Percentiles rank a stretch among this genome's conserved stretches.
phyloP scores from a whole-genome alignment of 1,284 basidiomycete genomes.

The Trichosporon faecale region DNA sequence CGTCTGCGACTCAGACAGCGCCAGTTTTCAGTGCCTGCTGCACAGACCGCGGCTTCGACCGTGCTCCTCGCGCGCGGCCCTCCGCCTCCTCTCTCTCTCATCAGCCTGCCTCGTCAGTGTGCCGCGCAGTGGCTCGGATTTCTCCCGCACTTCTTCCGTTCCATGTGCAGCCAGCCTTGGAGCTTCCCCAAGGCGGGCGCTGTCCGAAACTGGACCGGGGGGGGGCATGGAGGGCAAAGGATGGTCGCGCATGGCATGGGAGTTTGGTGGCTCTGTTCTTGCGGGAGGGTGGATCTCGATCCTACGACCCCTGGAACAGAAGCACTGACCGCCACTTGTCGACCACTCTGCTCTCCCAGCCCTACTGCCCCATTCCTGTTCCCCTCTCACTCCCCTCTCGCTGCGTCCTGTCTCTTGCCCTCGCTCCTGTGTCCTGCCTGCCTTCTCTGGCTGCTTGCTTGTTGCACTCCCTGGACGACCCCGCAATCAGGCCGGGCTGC shows the following conservation, averaged over 20 bases:
- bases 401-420: neutral
- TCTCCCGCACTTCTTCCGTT: neutral
- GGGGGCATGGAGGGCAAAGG: neutral
- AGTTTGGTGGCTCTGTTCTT: neutral
- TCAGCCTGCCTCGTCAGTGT: neutral
- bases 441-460: neutral
- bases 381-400: neutral
- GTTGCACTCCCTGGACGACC: neutral
- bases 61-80: neutral
- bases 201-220: neutral
- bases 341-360: neutral
- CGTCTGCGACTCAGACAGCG: neutral
- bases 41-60: neutral
- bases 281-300: neutral
- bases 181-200: neutral
- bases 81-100: neutral
- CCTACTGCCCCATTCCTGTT: neutral
- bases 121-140: neutral
- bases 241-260: neutral
- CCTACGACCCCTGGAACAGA: conserved; percentile 3
- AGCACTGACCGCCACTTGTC: conserved; percentile 11
- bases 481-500: neutral
- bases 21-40: conserved; percentile 4
- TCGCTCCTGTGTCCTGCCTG: neutral
- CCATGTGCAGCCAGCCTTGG: neutral